Evolutionary conservation across 2,329 filamentous ascomycete species (phyloP).

Genomic region (Sporothrix curviconia): DNA sequence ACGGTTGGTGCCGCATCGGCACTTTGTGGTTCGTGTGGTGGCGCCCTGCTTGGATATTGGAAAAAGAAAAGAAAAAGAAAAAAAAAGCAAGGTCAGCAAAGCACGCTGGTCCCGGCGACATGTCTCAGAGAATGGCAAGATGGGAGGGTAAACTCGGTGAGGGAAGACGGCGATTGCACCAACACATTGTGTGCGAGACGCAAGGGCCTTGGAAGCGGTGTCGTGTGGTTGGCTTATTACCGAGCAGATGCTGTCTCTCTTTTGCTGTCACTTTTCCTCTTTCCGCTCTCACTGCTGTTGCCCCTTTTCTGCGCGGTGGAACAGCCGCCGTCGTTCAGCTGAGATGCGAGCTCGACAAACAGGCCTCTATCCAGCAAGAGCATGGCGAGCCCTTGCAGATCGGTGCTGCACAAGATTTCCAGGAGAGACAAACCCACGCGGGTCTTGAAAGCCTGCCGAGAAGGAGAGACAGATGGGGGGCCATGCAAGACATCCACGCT

Average conservation of each 20-base stretch:
- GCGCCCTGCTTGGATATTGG: too few species aligned
- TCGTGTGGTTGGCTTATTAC: background rate
- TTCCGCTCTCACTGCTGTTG: background rate
- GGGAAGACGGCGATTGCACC: background rate
- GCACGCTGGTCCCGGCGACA: background rate
- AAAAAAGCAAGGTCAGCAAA: background rate
- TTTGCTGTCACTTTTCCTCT: background rate
- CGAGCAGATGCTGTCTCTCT: background rate
- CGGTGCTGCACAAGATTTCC: background rate
- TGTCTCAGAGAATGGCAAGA: background rate
- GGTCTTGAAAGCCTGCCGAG: background rate
- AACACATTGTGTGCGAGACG: background rate
- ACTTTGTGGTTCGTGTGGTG: too few species aligned
- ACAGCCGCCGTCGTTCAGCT: background rate
- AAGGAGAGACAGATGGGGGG: background rate
- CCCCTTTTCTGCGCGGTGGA: too few species aligned
- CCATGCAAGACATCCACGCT: slow-evolving; percentile 4
- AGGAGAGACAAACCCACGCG: slow-evolving; percentile 1
- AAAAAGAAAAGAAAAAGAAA: too few species aligned
- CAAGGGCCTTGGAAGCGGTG: background rate
- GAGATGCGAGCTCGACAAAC: background rate
- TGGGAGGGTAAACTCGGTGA: too few species aligned
- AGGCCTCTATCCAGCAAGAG: background rate
- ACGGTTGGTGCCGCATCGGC: too few species aligned
- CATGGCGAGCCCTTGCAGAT: slow-evolving; percentile 3